phyloP scores from a whole-genome alignment of 2,329 filamentous ascomycete genomes.

The Coniochaeta hoffmannii region DNA sequence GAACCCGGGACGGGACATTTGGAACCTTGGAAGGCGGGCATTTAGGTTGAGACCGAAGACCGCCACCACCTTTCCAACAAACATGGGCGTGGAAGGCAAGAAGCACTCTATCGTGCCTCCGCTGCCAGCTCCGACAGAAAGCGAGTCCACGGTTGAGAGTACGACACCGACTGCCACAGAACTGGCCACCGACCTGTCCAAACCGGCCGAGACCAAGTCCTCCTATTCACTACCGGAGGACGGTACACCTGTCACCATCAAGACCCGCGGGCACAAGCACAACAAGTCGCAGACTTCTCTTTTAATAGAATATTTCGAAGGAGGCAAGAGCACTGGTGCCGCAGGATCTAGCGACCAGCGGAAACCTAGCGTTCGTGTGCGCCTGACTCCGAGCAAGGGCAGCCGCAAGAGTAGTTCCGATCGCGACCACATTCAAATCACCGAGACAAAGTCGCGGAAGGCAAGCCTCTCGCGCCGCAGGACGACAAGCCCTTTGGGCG shows the following conservation, averaged over 20 bases:
- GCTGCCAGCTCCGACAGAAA: slow-evolving; percentile 73
- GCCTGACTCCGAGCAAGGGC: slow-evolving; percentile 57
- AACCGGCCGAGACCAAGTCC: slow-evolving; percentile 60
- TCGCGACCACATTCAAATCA: slow-evolving; percentile 75
- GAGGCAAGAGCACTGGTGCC: slow-evolving; percentile 50
- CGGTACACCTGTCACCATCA: slow-evolving; percentile 87
- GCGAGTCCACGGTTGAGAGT: slow-evolving; percentile 45
- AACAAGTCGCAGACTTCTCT: slow-evolving; percentile 78
- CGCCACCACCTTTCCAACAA: slow-evolving; percentile 18
- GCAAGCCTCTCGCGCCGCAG: slow-evolving; percentile 43
- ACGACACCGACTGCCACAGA: slow-evolving; percentile 54
- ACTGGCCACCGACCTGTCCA: slow-evolving; percentile 61
- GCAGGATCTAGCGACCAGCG: slow-evolving; percentile 51
- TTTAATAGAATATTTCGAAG: slow-evolving; percentile 93
- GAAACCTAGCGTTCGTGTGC: slow-evolving; percentile 72
- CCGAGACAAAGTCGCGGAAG: slow-evolving; percentile 65
- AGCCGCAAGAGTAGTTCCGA: slow-evolving; percentile 46
- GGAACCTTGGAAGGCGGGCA: neutral
- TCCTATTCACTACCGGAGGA: slow-evolving; percentile 77
- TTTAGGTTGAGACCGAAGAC: neutral
- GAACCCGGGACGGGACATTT: neutral
- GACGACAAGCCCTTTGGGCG: slow-evolving; percentile 25
- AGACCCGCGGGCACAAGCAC: slow-evolving; percentile 57
- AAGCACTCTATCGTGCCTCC: slow-evolving; percentile 44
- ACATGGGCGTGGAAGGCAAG: slow-evolving; percentile 49